A percentile compares a stretch with the other conserved stretches of the same genome.
Evolutionary conservation across 768 basidiomycete genomes (phyloP).

Genomic region (Calocybe gangraenosa): DNA sequence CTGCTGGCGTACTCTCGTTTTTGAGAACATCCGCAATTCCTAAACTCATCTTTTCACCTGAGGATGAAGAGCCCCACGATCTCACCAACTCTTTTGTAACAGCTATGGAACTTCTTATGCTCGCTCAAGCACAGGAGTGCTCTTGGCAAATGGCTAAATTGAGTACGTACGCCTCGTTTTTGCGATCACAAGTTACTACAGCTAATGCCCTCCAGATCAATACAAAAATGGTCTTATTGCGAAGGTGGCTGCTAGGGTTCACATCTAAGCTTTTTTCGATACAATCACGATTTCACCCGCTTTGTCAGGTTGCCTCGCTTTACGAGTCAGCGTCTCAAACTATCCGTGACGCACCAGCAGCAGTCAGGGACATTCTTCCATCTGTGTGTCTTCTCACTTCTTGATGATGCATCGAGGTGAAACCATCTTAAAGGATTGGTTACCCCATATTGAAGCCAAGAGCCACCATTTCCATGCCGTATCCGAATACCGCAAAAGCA

Average conservation of each 20-base stretch:
- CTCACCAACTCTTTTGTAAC: slow-evolving; percentile 57
- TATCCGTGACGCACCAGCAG: slow-evolving; percentile 39
- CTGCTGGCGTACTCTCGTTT: slow-evolving; percentile 71
- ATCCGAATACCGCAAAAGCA: slow-evolving; percentile 81
- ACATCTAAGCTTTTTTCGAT: background rate
- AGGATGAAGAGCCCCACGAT: slow-evolving; percentile 63
- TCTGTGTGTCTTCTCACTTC: slow-evolving; percentile 34
- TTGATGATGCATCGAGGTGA: background rate
- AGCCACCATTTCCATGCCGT: slow-evolving; percentile 83
- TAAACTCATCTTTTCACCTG: slow-evolving; percentile 40
- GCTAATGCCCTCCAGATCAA: slow-evolving; percentile 36
- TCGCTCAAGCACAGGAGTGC: slow-evolving; percentile 96
- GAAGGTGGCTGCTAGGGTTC: slow-evolving; percentile 73
- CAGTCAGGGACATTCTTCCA: slow-evolving; percentile 47
- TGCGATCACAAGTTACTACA: slow-evolving; percentile 5
- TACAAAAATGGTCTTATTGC: slow-evolving; percentile 83
- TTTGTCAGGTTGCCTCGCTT: slow-evolving; percentile 50
- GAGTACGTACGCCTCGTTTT: slow-evolving; percentile 40
- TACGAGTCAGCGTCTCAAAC: slow-evolving; percentile 50
- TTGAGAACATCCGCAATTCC: slow-evolving; percentile 51
- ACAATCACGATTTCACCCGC: background rate
- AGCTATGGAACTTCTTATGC: slow-evolving; percentile 70
- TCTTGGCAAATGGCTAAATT: slow-evolving; percentile 91
- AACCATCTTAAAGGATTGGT: slow-evolving; percentile 55
- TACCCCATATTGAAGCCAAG: slow-evolving; percentile 80